Conservation (phyloP, 805 yeast genomes). For the Kazachstania viticola region DNA sequence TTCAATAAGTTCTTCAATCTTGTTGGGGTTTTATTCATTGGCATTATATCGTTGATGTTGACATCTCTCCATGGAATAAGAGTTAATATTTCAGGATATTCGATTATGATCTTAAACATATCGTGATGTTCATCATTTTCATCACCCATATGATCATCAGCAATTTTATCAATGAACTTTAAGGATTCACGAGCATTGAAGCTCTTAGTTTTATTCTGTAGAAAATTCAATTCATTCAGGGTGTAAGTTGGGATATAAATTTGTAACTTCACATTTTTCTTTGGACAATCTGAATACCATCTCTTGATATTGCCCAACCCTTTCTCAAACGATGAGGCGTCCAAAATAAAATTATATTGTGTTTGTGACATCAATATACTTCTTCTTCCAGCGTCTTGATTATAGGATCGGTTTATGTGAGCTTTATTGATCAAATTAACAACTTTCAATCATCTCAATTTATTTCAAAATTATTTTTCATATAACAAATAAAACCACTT, state of each 20-base stretch:
- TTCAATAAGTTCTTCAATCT: slow-evolving; percentile 44
- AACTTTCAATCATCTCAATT: no score
- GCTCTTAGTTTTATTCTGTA: slow-evolving; percentile 43
- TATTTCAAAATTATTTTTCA: no score
- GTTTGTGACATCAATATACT: not conserved
- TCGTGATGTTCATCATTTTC: slow-evolving; percentile 5
- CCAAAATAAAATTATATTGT: slow-evolving; percentile 38
- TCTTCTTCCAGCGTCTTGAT: no score
- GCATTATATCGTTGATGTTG: slow-evolving; percentile 4
- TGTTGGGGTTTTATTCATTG: slow-evolving; percentile 32
- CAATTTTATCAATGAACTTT: slow-evolving; percentile 38
- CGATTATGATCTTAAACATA: slow-evolving; percentile 31
- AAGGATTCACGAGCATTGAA: slow-evolving; percentile 58
- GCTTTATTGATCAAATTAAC: no score
- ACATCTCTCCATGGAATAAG: slow-evolving; percentile 19
- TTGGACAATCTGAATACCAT: slow-evolving; percentile 35
- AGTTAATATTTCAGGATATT: slow-evolving; percentile 34
- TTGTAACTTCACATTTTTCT: slow-evolving; percentile 26
- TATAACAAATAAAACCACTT: no score
- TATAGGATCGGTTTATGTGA: no score
- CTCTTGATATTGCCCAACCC: slow-evolving; percentile 58
- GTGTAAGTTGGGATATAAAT: slow-evolving; percentile 41
- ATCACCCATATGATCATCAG: not conserved
- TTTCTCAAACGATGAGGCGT: slow-evolving; percentile 55
- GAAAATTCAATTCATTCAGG: slow-evolving; percentile 46